Evolutionary conservation across 208 protist species (phyloP).

Genomic region (Leishmania amazonensis): DNA sequence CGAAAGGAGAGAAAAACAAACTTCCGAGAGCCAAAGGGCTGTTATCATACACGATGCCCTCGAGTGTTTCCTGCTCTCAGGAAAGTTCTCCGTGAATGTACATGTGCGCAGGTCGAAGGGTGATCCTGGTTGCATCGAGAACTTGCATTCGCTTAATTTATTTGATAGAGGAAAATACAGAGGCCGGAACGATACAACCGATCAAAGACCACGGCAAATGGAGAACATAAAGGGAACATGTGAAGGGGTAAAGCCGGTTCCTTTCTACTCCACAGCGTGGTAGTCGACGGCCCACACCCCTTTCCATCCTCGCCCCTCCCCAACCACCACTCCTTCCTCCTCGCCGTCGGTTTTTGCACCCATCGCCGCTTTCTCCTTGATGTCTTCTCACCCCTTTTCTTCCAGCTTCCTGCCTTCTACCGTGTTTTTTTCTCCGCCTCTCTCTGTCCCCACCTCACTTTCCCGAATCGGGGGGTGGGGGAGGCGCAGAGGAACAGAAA

Average conservation of each 20-base stretch:
- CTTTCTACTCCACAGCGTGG: too few species aligned
- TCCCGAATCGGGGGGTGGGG: neutral
- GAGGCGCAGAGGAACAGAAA: neutral
- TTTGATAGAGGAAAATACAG: neutral
- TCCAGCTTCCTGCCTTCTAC: neutral
- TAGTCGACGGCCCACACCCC: neutral
- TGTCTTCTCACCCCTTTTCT: constrained; percentile 8
- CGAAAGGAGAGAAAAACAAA: too few species aligned
- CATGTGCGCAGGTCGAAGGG: neutral
- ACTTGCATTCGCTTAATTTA: neutral
- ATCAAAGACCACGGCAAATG: neutral
- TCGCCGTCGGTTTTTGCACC: neutral
- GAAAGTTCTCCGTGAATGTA: too few species aligned
- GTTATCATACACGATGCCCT: too few species aligned
- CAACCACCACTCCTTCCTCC: neutral
- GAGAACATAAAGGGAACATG: neutral
- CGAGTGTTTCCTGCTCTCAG: too few species aligned
- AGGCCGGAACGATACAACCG: neutral
- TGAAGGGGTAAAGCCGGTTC: neutral
- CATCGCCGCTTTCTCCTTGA: constrained; percentile 2
- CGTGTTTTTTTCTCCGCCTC: neutral
- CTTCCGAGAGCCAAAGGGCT: neutral
- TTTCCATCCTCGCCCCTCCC: neutral
- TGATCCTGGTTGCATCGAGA: neutral
- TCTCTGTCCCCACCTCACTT: neutral